Conservation (phyloP, 352 stramenopile species). For the Globisporangium lucens region DNA sequence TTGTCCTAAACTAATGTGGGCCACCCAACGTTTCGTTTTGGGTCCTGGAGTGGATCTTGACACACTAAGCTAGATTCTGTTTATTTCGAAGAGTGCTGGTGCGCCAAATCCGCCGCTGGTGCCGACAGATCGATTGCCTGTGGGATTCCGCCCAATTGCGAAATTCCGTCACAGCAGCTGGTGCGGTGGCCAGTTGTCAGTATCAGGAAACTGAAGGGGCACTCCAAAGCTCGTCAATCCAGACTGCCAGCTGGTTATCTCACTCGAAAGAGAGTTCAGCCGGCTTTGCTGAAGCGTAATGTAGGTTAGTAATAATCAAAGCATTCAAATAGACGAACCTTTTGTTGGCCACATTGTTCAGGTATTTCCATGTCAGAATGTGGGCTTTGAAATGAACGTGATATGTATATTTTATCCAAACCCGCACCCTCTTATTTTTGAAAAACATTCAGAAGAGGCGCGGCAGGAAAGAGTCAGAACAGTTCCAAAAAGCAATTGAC, state of each 20-base stretch:
- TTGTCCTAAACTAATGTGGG: neutral
- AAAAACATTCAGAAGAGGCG: conserved; percentile 3
- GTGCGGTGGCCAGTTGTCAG: neutral
- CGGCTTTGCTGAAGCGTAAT: neutral
- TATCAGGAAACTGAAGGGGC: neutral
- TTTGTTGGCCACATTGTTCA: no score
- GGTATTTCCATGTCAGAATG: no score
- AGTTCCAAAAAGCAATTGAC: conserved; percentile 1
- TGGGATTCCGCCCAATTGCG: neutral
- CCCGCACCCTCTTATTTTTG: neutral
- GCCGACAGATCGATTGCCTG: neutral
- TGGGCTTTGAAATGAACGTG: no score
- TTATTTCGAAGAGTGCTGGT: neutral
- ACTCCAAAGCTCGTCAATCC: neutral
- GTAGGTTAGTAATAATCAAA: neutral
- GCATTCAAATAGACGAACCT: no score
- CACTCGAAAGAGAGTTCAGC: neutral
- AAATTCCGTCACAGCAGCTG: neutral
- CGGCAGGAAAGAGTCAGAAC: conserved; percentile 3
- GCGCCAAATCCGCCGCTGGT: neutral
- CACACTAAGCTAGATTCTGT: neutral
- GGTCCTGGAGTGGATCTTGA: neutral
- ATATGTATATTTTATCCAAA: no score
- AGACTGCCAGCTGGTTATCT: neutral
- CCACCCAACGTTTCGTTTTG: neutral